Conservation (phyloP, 2,329 filamentous ascomycete species). For the Madurella mycetomatis region DNA sequence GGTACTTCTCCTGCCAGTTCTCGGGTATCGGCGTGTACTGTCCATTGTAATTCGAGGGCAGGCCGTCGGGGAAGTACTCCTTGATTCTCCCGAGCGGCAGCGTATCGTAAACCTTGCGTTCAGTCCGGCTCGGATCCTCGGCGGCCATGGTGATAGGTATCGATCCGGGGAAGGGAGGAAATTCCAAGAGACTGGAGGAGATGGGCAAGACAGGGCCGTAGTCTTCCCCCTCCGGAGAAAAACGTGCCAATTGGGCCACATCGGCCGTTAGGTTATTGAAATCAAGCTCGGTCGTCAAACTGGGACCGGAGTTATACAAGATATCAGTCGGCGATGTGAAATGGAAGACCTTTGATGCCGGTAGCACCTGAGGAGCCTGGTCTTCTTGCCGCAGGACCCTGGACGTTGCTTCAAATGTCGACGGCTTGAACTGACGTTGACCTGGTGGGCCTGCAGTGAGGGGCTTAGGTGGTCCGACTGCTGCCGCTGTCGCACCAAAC, state of each 20-base stretch:
- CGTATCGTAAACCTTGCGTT: constrained; percentile 29
- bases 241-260: background rate
- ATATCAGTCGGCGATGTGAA: background rate
- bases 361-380: background rate
- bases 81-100: constrained; percentile 27
- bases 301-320: background rate
- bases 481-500: constrained; percentile 21
- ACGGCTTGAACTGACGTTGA: constrained; percentile 46
- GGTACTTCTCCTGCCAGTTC: constrained; percentile 27
- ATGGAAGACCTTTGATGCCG: background rate
- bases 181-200: background rate
- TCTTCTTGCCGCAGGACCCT: constrained; percentile 29
- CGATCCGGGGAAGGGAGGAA: background rate
- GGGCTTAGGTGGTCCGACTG: constrained; percentile 44
- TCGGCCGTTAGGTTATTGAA: background rate
- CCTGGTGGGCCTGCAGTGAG: constrained; percentile 53
- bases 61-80: constrained; percentile 30
- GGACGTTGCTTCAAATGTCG: constrained; percentile 38
- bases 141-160: background rate
- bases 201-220: background rate
- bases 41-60: constrained; percentile 31
- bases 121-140: background rate
- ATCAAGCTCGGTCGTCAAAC: background rate
- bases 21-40: constrained; percentile 13
- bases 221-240: background rate